Evolutionary conservation across 23 red algal genomes (phyloP), one percentile per base, ranked within the genome.

Genomic region (Gracilaria gracilis): DNA sequence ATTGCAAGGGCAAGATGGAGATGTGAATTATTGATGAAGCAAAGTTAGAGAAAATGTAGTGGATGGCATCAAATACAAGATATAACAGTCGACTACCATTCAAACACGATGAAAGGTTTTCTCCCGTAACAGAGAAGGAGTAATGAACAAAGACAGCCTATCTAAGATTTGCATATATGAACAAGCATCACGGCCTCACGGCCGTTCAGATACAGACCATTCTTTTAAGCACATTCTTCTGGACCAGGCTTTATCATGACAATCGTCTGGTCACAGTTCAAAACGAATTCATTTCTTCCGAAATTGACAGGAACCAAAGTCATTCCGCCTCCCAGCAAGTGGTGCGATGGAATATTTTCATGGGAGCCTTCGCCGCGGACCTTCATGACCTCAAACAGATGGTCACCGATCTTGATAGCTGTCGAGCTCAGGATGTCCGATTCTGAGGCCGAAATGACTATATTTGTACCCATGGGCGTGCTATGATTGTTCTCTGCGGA

Each of bases 391-490:
- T 77, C 72, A 51, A 77, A 77, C 0, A 51, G 16, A 37, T 77
- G 16, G 19, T 77, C 72, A 31, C 31, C 72, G 23, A 77, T 77
- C 20, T 77, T 77, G 38, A 77, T 77, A 23, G 14, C 7, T 51
- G 23, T 77, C 3, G 51, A 49, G 15, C 61, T 67, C n/a, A 19
- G 4, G 0, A 37, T 12, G 24, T 85, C 57, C 62, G 61, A 70
- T 48, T 85, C 46, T 47, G 59, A 62, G 20, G 38, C 48, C 8
- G 79, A 61, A 42, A 87, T 54, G 29, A 73, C 67, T 40, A 87
- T 9, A 38, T 87, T 87, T 37, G 84, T 64, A 62, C 84, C 44
- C 13, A 87, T 32, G 32, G 20, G 44, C 0, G 0, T 21, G 38
- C 48, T 29, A 47, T 20, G 8, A 44, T 55, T 87, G 42, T 40